Evolutionary conservation across 345 rosid species (phyloP).

Genomic region (Eutrema japonicum): DNA sequence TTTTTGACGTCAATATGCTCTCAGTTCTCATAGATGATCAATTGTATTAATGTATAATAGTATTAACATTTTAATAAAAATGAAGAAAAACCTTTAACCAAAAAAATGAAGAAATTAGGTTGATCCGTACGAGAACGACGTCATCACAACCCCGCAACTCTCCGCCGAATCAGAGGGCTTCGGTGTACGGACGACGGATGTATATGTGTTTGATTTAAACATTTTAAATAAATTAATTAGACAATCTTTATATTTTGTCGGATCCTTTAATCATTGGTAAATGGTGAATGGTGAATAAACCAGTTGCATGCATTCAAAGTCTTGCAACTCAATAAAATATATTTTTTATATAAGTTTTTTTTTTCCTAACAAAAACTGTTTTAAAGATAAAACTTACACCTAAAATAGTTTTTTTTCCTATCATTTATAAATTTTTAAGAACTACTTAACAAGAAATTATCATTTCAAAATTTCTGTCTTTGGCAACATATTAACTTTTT

Average conservation of each 20-base stretch:
- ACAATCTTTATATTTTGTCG: neutral
- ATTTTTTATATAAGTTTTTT: neutral
- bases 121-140: constrained; percentile 38
- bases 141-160: constrained; percentile 31
- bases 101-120: neutral
- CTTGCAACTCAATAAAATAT: neutral
- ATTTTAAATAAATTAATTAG: neutral
- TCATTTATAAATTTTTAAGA: too few relatives aligned
- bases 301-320: neutral
- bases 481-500: too few relatives aligned
- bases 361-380: too few relatives aligned
- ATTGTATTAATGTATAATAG: neutral
- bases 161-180: constrained; percentile 6
- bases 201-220: neutral
- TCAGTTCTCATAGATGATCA: neutral
- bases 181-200: constrained; percentile 33
- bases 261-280: neutral
- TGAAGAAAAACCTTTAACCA: neutral
- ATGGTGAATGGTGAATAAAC: neutral
- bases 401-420: too few relatives aligned
- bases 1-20: constrained; percentile 16
- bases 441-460: too few relatives aligned
- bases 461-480: too few relatives aligned
- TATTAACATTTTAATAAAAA: neutral
- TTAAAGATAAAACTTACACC: too few relatives aligned